phyloP scores from a whole-genome alignment of 1,284 basidiomycete species.

The Cutaneotrichosporon cutaneum region DNA sequence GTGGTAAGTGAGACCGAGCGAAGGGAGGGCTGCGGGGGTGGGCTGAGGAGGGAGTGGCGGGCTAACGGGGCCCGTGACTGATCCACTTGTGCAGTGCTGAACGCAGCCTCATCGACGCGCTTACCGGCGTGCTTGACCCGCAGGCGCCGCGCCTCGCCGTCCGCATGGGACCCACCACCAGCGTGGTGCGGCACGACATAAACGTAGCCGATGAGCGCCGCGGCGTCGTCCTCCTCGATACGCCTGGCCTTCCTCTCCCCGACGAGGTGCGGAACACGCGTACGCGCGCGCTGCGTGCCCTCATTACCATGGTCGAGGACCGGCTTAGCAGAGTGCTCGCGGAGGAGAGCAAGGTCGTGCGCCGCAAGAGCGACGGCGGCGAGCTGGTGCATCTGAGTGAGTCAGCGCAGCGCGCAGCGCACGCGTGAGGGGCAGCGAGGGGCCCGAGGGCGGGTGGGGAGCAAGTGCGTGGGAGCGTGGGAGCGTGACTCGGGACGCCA shows the following conservation, averaged over 20 bases:
- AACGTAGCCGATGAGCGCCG: conserved; percentile 15
- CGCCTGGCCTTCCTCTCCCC: conserved; percentile 37
- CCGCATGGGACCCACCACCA: conserved; percentile 15
- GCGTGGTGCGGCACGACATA: conserved; percentile 18
- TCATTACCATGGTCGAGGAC: conserved; percentile 43
- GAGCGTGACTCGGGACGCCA: background rate
- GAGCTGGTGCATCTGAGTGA: conserved; percentile 46
- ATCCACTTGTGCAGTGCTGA: conserved; percentile 9
- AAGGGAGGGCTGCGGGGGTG: background rate
- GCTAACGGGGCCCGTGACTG: conserved; percentile 26
- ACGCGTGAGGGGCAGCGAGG: too few species aligned
- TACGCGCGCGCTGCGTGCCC: conserved; percentile 32
- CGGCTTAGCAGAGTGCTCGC: conserved; percentile 38
- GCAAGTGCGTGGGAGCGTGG: background rate
- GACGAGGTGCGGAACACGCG: conserved; percentile 6
- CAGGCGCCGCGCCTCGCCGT: conserved; percentile 4
- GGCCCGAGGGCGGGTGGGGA: too few species aligned
- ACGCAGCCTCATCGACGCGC: conserved; percentile 22
- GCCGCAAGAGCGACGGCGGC: conserved; percentile 38
- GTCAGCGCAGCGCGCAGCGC: too few species aligned
- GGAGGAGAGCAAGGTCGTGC: conserved; percentile 46
- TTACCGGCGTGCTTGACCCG: conserved; percentile 22
- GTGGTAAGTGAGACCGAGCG: conserved; percentile 27
- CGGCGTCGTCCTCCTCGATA: conserved; percentile 35
- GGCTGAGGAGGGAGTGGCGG: background rate